Percentiles rank a stretch among this genome's conserved stretches.
phyloP scores from a whole-genome alignment of 352 stramenopile species.

The Globisporangium cederbergense region DNA sequence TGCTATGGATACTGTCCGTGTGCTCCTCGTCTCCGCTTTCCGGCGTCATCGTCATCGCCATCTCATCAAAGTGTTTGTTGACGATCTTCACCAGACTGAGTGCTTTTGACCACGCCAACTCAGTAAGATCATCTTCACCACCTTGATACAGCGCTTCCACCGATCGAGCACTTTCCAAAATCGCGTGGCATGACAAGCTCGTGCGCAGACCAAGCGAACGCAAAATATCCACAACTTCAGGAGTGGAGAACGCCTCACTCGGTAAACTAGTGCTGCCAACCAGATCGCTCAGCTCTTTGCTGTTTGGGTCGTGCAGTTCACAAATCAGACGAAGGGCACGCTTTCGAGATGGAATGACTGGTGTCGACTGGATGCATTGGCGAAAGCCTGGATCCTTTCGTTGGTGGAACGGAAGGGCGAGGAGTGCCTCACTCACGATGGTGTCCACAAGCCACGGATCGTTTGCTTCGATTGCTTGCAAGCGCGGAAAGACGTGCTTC shows the following conservation, averaged over 20 bases:
- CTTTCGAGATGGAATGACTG: slow-evolving; percentile 58
- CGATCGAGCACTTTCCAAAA: slow-evolving; percentile 63
- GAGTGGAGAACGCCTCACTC: slow-evolving; percentile 39
- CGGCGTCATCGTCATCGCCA: slow-evolving; percentile 25
- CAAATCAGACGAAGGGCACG: slow-evolving; percentile 40
- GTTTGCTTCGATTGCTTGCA: slow-evolving; percentile 31
- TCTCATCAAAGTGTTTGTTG: slow-evolving; percentile 75
- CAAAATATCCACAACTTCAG: slow-evolving; percentile 49
- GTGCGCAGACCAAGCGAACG: slow-evolving; percentile 52
- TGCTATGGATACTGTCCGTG: slow-evolving; percentile 19
- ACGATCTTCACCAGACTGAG: slow-evolving; percentile 59
- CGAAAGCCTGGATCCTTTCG: slow-evolving; percentile 48
- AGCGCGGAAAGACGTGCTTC: slow-evolving; percentile 55
- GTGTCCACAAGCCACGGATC: slow-evolving; percentile 41
- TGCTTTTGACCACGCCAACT: slow-evolving; percentile 37
- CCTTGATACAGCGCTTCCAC: slow-evolving; percentile 50
- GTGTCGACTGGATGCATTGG: slow-evolving; percentile 30
- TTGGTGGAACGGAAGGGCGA: slow-evolving; percentile 51
- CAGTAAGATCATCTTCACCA: slow-evolving; percentile 13
- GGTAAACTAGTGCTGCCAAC: slow-evolving; percentile 68
- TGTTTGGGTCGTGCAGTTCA: slow-evolving; percentile 71
- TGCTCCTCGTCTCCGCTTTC: slow-evolving; percentile 11
- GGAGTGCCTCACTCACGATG: slow-evolving; percentile 42
- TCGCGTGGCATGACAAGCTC: slow-evolving; percentile 60
- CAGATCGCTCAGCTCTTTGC: slow-evolving; percentile 54